Base-by-base conservation (phyloP, 176 grass and related monocot genomes). In the Oryza longistaminata region DNA sequence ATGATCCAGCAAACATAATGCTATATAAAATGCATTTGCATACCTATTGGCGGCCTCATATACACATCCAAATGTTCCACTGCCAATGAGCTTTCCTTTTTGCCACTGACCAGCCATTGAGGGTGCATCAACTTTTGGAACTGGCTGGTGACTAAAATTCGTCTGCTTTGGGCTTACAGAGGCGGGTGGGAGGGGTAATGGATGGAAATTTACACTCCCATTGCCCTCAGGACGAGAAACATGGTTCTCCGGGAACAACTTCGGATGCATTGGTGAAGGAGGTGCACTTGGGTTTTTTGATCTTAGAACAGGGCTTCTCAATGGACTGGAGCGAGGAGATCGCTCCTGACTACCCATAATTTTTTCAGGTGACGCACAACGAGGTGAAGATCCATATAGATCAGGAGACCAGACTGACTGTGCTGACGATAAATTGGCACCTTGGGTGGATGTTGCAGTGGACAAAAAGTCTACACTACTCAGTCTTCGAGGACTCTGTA, bases 31-130 rank as follows among this genome's bases (percentile, higher is more conserved):
- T 15, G 14, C 24, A 58, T n/a, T 83, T 16, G 0, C 79, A 70
- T 91, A 99, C 97, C 88, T 96, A 83, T 96, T 96, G n/a, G 89
- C 91, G 15, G 90, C 97, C 87, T 92, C 97, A 48, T 96, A 99
- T 71, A 99, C 97, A 73, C 92, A 91, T 71, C 97, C 97, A 88
- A 90, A 99, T 68, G 93, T 96, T 42, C 97, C 97, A 70, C 93
- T 99, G 17, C 97, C 97, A 35, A 99, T 92, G 71, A 94, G 91
- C 83, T 90, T 92, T 60, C 93, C 84, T 88, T 99, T 99, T 85
- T 92, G 87, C 97, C 97, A 99, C 45, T 96, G 97, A 82, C 86
- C 92, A 86, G 90, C 70, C 72, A 96, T 86, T 40, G 81, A 67
- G 3, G 71, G 70, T 48, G 66, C 64, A 78, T 99, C 93, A 46